Evolutionary conservation across 139 green algal genomes (phyloP).

Genomic region (Coccomyxa sp.): DNA sequence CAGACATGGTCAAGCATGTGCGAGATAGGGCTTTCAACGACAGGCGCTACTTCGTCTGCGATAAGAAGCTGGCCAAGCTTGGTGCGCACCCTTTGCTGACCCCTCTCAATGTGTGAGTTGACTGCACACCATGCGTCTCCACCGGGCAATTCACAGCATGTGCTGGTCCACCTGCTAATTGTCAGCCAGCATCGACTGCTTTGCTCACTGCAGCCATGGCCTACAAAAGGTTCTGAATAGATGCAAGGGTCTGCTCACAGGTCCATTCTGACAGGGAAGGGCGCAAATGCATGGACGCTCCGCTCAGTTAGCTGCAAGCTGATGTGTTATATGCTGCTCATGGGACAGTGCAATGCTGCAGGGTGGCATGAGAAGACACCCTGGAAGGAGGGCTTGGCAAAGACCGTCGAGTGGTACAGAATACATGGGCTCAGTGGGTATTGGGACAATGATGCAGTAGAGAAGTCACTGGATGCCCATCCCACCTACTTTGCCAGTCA

Average conservation of each 20-base stretch:
- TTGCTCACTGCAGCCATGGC: background rate
- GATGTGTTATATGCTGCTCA: background rate
- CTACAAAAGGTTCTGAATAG: background rate
- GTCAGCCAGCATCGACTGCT: background rate
- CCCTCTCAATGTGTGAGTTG: background rate
- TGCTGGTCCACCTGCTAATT: background rate
- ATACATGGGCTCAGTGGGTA: slow-evolving; percentile 54
- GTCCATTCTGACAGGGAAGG: background rate
- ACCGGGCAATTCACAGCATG: background rate
- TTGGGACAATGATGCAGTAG: slow-evolving; percentile 75
- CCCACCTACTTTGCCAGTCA: slow-evolving; percentile 22
- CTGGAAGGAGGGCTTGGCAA: slow-evolving; percentile 90
- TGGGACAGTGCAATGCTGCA: background rate
- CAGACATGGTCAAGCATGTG: slow-evolving; percentile 45
- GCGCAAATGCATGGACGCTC: background rate
- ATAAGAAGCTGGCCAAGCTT: slow-evolving; percentile 84
- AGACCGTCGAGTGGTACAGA: slow-evolving; percentile 92
- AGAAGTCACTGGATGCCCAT: slow-evolving; percentile 64
- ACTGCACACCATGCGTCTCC: background rate
- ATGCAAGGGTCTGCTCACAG: background rate
- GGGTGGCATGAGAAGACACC: slow-evolving; percentile 84
- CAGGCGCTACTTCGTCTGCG: slow-evolving; percentile 89
- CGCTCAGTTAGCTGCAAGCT: background rate
- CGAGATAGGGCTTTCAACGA: slow-evolving; percentile 88
- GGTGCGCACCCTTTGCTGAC: background rate